phyloP scores from a whole-genome alignment of 2,329 filamentous ascomycete genomes.

The Coniochaeta sp. region DNA sequence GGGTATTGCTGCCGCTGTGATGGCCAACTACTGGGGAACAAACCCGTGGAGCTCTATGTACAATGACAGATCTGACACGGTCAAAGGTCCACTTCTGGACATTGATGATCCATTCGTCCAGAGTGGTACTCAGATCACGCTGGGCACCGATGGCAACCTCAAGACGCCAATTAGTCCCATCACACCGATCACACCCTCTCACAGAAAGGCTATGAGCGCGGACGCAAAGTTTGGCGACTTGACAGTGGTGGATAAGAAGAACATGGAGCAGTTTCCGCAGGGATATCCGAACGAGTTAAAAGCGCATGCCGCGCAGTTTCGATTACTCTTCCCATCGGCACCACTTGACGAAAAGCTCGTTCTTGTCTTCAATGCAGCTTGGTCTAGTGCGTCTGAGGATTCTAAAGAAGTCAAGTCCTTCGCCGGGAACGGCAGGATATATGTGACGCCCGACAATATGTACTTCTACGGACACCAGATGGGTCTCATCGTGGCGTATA shows the following conservation, averaged over 20 bases:
- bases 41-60: slow-evolving; percentile 57
- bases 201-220: slow-evolving; percentile 37
- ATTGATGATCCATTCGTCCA: slow-evolving; percentile 30
- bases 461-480: slow-evolving; percentile 97
- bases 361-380: slow-evolving; percentile 87
- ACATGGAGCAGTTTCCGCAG: slow-evolving; percentile 53
- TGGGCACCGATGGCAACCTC: slow-evolving; percentile 3
- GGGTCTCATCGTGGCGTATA: slow-evolving; percentile 79
- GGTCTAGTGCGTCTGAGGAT: slow-evolving; percentile 49
- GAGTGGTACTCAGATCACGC: slow-evolving; percentile 22
- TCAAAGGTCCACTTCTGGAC: slow-evolving; percentile 14
- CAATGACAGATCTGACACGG: slow-evolving; percentile 15
- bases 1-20: slow-evolving; percentile 72
- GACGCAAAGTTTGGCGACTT: slow-evolving; percentile 21
- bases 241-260: slow-evolving; percentile 19
- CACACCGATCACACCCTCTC: slow-evolving; percentile 8
- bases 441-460: slow-evolving; percentile 77
- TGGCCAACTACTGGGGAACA: slow-evolving; percentile 92
- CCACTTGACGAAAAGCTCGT: slow-evolving; percentile 73
- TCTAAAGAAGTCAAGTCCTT: slow-evolving; percentile 45
- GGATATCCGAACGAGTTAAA: slow-evolving; percentile 77
- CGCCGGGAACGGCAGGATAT: slow-evolving; percentile 64
- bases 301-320: slow-evolving; percentile 88
- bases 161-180: not conserved
- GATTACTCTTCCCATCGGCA: slow-evolving; percentile 79